Evolutionary conservation across 768 basidiomycete species (phyloP).

Genomic region (Lyophyllum shimeji): DNA sequence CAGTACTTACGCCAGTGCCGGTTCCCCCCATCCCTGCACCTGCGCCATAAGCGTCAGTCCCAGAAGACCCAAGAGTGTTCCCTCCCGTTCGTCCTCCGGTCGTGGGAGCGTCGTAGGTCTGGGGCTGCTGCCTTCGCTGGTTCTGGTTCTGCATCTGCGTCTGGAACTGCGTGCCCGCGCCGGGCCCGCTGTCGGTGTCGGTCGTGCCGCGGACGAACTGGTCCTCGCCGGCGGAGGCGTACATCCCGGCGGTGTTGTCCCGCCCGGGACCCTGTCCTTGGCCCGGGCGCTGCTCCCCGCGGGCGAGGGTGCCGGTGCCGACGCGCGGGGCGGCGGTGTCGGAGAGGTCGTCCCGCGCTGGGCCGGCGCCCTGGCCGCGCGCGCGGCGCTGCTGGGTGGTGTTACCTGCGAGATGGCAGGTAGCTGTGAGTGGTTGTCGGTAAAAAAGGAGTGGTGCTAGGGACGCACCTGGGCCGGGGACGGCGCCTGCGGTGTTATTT

Average conservation of each 20-base stretch:
- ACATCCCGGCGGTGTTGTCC: background rate
- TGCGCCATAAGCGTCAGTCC: constrained; percentile 10
- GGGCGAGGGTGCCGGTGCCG: background rate
- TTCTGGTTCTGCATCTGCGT: no score
- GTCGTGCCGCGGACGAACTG: constrained; percentile 1
- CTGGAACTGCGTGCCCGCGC: no score
- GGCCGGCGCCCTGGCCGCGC: background rate
- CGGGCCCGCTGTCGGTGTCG: background rate
- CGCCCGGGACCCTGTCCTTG: background rate
- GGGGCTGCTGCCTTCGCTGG: no score
- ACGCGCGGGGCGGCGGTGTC: background rate
- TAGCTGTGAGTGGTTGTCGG: no score
- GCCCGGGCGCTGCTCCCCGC: no score
- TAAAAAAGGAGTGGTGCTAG: no score
- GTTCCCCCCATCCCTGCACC: constrained; percentile 7
- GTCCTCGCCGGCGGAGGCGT: constrained; percentile 1
- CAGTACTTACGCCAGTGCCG: constrained; percentile 1
- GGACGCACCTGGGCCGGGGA: no score
- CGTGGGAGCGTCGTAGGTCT: constrained; percentile 1
- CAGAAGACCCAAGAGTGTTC: constrained; percentile 13
- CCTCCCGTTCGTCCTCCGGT: background rate
- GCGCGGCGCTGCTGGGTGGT: background rate
- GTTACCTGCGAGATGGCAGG: background rate
- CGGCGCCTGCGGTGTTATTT: no score
- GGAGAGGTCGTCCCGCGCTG: constrained; percentile 2